These are phyloP conservation scores for Umbelopsis ramanniana DNA, from an alignment of 192 early-diverging fungal genomes.

Conservation along the genomic window DNA sequence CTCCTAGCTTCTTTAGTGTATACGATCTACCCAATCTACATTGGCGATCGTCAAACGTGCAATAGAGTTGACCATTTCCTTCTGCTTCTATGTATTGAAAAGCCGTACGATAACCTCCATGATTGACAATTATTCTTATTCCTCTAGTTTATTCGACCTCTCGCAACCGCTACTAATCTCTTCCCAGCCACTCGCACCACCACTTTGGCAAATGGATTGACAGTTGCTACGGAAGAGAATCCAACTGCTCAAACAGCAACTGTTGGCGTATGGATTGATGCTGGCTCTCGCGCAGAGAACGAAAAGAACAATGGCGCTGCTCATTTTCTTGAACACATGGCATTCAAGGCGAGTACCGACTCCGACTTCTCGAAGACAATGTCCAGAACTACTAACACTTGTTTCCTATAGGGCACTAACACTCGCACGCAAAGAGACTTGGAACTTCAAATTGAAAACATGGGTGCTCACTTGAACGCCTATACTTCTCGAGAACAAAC, in stretches of 20 bases:
- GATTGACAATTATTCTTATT: background rate
- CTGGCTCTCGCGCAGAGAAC: conserved; percentile 82
- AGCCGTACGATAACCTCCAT: no score
- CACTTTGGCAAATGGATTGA: conserved; percentile 77
- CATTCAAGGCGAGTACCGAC: conserved; percentile 79
- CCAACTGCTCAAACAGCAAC: conserved; percentile 80
- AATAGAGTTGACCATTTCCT: no score
- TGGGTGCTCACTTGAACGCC: conserved; percentile 95
- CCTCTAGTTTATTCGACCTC: conserved; percentile 55
- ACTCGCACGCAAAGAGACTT: conserved; percentile 86
- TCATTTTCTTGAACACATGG: conserved; percentile 97
- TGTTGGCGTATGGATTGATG: conserved; percentile 89
- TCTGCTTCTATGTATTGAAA: no score
- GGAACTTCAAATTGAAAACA: conserved; percentile 95
- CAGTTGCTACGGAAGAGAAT: conserved; percentile 84
- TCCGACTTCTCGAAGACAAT: background rate
- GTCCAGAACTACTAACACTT: background rate
- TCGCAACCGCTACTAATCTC: conserved; percentile 53
- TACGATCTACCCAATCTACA: background rate
- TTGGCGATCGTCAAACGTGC: background rate
- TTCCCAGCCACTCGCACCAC: conserved; percentile 65
- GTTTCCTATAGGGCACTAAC: conserved; percentile 73
- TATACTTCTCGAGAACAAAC: conserved; percentile 99
- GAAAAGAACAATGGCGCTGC: conserved; percentile 90
- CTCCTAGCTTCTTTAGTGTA: background rate